These are phyloP conservation scores for Alternaria sp. DNA, from an alignment of 2,329 filamentous ascomycete species.

Conservation along the genomic window DNA sequence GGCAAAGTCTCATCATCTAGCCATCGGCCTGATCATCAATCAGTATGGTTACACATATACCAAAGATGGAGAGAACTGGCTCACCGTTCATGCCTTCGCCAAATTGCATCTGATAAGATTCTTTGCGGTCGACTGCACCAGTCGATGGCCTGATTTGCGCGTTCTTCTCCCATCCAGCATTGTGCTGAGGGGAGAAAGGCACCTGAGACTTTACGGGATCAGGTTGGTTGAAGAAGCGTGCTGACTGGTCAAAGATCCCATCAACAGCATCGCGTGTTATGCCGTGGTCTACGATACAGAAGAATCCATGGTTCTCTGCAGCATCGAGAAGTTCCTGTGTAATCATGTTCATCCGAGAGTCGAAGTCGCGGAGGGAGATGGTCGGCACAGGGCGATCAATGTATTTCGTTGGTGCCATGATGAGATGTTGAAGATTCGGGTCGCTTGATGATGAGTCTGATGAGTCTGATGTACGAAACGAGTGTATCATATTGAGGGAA, in stretches of 20 bases:
- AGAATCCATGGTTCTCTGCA: constrained; percentile 68
- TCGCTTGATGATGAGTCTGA: neutral
- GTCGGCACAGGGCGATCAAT: constrained; percentile 23
- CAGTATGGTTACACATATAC: neutral
- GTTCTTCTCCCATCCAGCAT: constrained; percentile 69
- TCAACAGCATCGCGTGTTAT: constrained; percentile 60
- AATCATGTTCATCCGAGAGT: constrained; percentile 62
- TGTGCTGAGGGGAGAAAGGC: constrained; percentile 58
- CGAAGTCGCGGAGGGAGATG: constrained; percentile 64
- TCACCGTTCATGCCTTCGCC: constrained; percentile 61
- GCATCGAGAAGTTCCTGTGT: constrained; percentile 61
- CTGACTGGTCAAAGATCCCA: constrained; percentile 60
- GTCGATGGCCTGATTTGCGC: constrained; percentile 54
- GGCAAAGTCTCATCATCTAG: constrained; percentile 58
- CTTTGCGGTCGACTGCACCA: constrained; percentile 66
- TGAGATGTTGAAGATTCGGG: neutral
- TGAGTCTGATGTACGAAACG: neutral
- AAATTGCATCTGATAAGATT: constrained; percentile 70
- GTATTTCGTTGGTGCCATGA: constrained; percentile 23
- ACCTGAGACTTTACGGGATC: constrained; percentile 59
- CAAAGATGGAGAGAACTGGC: neutral
- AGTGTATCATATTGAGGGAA: neutral
- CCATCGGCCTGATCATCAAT: constrained; percentile 52
- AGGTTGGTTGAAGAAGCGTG: constrained; percentile 62
- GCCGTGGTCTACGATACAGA: constrained; percentile 65